Conservation (phyloP, 805 yeast genomes). For the Teunomyces cretensis region DNA sequence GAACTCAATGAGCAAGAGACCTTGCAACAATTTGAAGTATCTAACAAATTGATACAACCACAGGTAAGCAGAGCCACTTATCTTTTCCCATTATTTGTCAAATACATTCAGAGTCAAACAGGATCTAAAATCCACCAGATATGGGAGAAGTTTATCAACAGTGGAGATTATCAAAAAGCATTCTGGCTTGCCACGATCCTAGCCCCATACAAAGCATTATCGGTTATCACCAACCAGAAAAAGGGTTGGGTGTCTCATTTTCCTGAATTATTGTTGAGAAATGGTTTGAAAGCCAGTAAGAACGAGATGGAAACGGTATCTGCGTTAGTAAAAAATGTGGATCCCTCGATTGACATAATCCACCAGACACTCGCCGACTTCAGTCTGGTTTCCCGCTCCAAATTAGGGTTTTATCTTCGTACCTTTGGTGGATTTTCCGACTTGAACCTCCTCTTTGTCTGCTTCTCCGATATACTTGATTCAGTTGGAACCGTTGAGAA, state of each 20-base stretch:
- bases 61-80: slow-evolving; percentile 23
- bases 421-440: slow-evolving; percentile 54
- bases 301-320: slow-evolving; percentile 53
- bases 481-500: neutral
- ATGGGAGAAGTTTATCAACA: neutral
- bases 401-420: slow-evolving; percentile 60
- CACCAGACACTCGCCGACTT: slow-evolving; percentile 14
- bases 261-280: slow-evolving; percentile 54
- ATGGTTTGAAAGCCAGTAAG: slow-evolving; percentile 68
- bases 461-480: slow-evolving; percentile 29
- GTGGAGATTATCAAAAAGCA: slow-evolving; percentile 17
- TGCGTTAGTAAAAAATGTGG: slow-evolving; percentile 34
- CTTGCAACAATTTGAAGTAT: slow-evolving; percentile 15
- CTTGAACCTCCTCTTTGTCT: slow-evolving; percentile 38
- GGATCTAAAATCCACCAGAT: neutral
- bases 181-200: slow-evolving; percentile 54
- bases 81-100: slow-evolving; percentile 18
- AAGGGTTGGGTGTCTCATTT: slow-evolving; percentile 39
- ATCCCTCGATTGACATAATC: slow-evolving; percentile 23
- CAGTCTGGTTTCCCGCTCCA: slow-evolving; percentile 43
- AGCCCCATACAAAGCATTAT: slow-evolving; percentile 45
- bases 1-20: slow-evolving; percentile 16
- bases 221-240: slow-evolving; percentile 37
- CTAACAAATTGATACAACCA: slow-evolving; percentile 11
- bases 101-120: slow-evolving; percentile 1